phyloP scores from a whole-genome alignment of 768 basidiomycete genomes.

The Termitomyces sp. region DNA sequence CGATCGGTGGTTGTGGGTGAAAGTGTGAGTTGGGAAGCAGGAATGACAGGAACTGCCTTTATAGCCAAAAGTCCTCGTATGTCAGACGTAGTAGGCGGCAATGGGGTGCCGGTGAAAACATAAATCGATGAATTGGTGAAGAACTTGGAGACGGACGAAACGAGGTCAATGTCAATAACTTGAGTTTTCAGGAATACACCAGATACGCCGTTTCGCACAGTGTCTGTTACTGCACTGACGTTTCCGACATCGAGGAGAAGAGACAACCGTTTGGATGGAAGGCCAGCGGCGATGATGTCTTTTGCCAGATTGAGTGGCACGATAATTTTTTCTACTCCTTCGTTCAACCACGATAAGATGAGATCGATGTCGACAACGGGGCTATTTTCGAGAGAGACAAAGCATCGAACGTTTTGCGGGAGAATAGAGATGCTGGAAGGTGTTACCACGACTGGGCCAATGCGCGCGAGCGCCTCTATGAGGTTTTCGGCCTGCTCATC shows the following conservation, averaged over 20 bases:
- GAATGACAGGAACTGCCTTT: conserved; percentile 65
- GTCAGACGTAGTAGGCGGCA: conserved; percentile 49
- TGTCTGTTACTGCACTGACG: conserved; percentile 72
- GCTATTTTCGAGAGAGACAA: conserved; percentile 53
- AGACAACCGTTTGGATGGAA: conserved; percentile 70
- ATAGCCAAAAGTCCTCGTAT: conserved; percentile 58
- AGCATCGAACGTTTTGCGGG: conserved; percentile 33
- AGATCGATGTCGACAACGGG: conserved; percentile 44
- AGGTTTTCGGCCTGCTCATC: conserved; percentile 45
- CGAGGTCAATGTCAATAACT: conserved; percentile 67
- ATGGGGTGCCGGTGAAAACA: conserved; percentile 46
- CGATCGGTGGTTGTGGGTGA: conserved; percentile 45
- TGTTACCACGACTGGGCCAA: conserved; percentile 71
- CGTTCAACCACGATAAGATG: conserved; percentile 64
- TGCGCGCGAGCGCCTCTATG: conserved; percentile 57
- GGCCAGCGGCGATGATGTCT: conserved; percentile 51
- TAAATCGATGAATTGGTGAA: conserved; percentile 60
- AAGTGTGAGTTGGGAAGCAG: conserved; percentile 65
- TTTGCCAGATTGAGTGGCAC: conserved; percentile 63
- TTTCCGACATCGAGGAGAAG: conserved; percentile 73
- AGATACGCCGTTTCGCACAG: conserved; percentile 65
- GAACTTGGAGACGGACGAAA: conserved; percentile 73
- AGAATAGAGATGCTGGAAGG: conserved; percentile 24
- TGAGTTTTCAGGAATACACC: conserved; percentile 78
- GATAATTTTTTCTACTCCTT: conserved; percentile 77